These are phyloP conservation scores for Vicia faba DNA, from an alignment of 306 rosid genomes.

Conservation along the genomic window DNA sequence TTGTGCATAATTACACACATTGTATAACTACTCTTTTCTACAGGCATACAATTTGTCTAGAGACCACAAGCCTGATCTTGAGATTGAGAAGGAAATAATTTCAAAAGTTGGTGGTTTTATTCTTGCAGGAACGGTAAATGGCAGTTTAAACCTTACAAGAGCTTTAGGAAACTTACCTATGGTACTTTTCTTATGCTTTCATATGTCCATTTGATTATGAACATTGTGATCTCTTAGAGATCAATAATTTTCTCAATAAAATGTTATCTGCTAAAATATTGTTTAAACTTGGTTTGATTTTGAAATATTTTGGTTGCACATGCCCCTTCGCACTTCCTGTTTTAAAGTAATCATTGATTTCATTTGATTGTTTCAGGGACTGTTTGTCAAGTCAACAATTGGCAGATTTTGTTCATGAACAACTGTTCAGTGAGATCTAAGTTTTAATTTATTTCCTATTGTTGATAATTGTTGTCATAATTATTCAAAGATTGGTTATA, in stretches of 20 bases:
- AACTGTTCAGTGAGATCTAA: conserved; percentile 58
- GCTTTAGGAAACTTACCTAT: conserved; percentile 86
- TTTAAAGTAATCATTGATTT: conserved; percentile 29
- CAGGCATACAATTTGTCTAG: conserved; percentile 89
- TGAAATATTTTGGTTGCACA: conserved; percentile 19
- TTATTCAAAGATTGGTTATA: too few relatives aligned
- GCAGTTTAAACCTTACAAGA: conserved; percentile 92
- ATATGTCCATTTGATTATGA: conserved; percentile 10
- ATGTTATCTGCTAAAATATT: neutral
- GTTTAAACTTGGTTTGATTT: conserved; percentile 1
- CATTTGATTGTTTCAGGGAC: conserved; percentile 46
- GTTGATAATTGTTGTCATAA: too few relatives aligned
- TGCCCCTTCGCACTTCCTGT: conserved; percentile 11
- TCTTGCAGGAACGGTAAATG: conserved; percentile 93
- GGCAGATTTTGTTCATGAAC: conserved; percentile 80
- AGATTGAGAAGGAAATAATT: conserved; percentile 86
- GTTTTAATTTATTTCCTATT: conserved; percentile 1
- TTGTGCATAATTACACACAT: neutral
- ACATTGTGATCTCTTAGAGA: conserved; percentile 8
- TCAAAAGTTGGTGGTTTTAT: conserved; percentile 91
- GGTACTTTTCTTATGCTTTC: conserved; percentile 58
- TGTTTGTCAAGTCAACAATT: conserved; percentile 84
- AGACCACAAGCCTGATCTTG: conserved; percentile 97
- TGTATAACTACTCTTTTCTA: conserved; percentile 38
- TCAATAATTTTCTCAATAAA: conserved; percentile 3